Percentiles rank a stretch among this genome's conserved stretches.
These are phyloP conservation scores for Metarhizium album DNA, from an alignment of 2,329 filamentous ascomycete species.

Conservation along the genomic window DNA sequence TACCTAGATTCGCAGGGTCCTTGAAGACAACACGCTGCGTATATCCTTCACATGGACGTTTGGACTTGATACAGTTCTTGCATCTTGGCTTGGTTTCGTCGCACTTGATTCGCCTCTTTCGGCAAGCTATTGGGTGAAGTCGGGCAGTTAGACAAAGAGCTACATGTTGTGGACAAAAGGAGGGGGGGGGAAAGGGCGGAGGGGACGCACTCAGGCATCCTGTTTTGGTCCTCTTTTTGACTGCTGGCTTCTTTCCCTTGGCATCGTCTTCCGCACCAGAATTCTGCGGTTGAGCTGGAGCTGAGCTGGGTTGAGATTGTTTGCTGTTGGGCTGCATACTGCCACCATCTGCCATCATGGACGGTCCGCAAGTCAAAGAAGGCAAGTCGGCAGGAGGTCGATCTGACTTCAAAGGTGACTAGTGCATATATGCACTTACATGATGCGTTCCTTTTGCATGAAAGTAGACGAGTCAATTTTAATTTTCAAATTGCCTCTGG, in stretches of 20 bases:
- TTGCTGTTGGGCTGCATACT: constrained; percentile 7
- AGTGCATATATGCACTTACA: constrained; percentile 8
- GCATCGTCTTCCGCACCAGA: constrained; percentile 28
- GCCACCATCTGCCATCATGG: constrained; percentile 2
- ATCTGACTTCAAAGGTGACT: background rate
- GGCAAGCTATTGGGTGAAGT: constrained; percentile 53
- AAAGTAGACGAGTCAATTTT: background rate
- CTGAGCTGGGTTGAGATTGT: constrained; percentile 15
- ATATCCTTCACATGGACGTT: constrained; percentile 74
- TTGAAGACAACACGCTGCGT: constrained; percentile 75
- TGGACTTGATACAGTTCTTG: constrained; percentile 78
- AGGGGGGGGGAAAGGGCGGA: no score
- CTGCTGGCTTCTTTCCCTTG: constrained; percentile 35
- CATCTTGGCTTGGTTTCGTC: constrained; percentile 79
- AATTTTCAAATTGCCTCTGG: background rate
- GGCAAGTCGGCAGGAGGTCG: background rate
- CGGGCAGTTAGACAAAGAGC: constrained; percentile 10
- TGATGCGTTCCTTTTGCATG: constrained; percentile 5
- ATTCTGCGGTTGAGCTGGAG: constrained; percentile 20
- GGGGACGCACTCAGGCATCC: constrained; percentile 71
- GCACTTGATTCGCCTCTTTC: constrained; percentile 92
- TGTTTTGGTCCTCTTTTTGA: constrained; percentile 74
- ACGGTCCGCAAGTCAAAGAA: background rate
- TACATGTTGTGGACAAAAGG: background rate
- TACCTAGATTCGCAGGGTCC: constrained; percentile 34